Base-by-base conservation (phyloP, 176 grass and related monocot species). In the Triticum dicoccoides region DNA sequence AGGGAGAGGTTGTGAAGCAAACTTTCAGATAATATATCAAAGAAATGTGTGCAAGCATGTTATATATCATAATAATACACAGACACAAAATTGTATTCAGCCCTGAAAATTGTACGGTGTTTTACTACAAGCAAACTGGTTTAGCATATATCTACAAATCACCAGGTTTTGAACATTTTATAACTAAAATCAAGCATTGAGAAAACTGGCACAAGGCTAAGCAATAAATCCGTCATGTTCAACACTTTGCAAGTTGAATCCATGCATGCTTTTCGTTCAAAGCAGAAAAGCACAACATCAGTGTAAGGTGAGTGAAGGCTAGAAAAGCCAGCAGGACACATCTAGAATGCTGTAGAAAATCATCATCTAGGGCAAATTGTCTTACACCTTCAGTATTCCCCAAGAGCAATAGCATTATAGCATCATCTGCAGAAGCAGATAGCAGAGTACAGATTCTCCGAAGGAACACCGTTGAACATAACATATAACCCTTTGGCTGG, bases 11-110 rank as follows among this genome's bases (percentile, higher is more conserved):
- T 41, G 23, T 24, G 61, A 65, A 69, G 34, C 21, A 47, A 2
- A 11, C 61, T 82, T 83, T 72, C 81, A 83, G 33, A 72, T 72
- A 7, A 27, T 72, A 27, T 83, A 58, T 17, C 8, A 25, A 38
- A 59, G 32, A 71, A 41, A 34, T 18, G 54, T 63, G 9, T 38
- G 68, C 33, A 73, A 83, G 13, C 13, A 72, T 83, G 67, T 11
- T 34, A 71, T 70, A 72, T 25, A 62, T 20, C 66, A 59, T 71
- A 11, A 54, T 83, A 20, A 51, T 59, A 74, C 41, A 42, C 9
- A 42, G 6, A 42, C 24, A 62, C 18, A 42, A 39, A 49, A 33
- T 1, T 74, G 3, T 74, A 10, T 7, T 45, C 56, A 15, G 25
- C 18, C 17, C 15, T 76, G 14, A 8, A 76, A 2, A 27, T 30